Percentiles rank a stretch among this genome's conserved stretches.
These are phyloP conservation scores for Magnolia kwangsiensis DNA, from an alignment of 164 flowering plant genomes.

Conservation along the genomic window DNA sequence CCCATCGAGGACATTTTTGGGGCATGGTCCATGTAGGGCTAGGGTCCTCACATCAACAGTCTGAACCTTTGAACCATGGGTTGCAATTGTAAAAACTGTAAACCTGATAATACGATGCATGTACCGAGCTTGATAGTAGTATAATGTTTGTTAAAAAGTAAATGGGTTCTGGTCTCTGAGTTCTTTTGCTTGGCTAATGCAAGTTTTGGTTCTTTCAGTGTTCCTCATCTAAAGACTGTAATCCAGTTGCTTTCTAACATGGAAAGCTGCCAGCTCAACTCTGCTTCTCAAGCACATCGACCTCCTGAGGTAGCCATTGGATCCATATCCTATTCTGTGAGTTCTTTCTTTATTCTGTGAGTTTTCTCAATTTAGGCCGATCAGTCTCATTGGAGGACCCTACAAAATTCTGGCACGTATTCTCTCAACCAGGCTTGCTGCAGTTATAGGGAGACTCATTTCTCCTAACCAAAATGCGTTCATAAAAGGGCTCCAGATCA, in stretches of 20 bases:
- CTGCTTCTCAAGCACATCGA: conserved; percentile 33
- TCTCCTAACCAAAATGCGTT: too few species aligned
- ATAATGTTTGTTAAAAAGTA: not conserved
- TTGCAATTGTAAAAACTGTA: not conserved
- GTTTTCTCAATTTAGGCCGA: too few species aligned
- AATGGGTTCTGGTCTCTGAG: not conserved
- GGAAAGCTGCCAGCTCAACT: conserved; percentile 65
- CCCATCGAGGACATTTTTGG: not conserved
- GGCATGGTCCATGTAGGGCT: not conserved
- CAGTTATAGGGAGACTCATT: too few species aligned
- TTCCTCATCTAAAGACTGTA: conserved; percentile 71
- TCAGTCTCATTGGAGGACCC: too few species aligned
- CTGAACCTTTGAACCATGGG: not conserved
- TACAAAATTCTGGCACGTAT: too few species aligned
- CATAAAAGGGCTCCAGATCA: too few species aligned
- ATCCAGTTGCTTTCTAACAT: conserved; percentile 63
- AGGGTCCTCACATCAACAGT: not conserved
- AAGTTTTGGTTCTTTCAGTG: conserved; percentile 41
- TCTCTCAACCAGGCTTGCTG: too few species aligned
- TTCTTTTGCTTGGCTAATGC: not conserved
- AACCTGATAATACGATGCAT: not conserved
- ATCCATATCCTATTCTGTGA: not conserved
- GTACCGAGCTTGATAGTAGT: not conserved
- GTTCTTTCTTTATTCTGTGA: not conserved
- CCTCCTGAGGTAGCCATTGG: conserved; percentile 15